Evolutionary conservation across 1,139 yeast genomes (phyloP).

Genomic region (Debaryomyces singareniensis): DNA sequence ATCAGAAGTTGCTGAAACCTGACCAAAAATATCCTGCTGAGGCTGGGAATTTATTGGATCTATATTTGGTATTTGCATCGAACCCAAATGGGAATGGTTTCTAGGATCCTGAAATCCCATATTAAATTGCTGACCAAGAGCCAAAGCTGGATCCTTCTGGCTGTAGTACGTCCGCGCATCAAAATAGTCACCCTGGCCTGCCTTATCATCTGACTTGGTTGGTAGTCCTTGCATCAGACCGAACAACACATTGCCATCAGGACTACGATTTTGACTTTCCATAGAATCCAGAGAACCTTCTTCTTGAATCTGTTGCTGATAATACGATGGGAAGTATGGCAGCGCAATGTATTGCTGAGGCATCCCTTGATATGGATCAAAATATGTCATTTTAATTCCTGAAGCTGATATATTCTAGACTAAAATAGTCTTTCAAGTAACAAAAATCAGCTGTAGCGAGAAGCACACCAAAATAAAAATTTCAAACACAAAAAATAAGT

Average conservation of each 20-base stretch:
- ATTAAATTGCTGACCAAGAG: slow-evolving; percentile 3
- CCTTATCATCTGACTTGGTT: slow-evolving; percentile 6
- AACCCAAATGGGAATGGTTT: slow-evolving; percentile 3
- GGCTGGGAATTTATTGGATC: slow-evolving; percentile 3
- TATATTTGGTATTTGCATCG: slow-evolving; percentile 4
- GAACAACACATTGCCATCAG: slow-evolving; percentile 8
- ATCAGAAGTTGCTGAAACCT: slow-evolving; percentile 5
- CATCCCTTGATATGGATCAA: slow-evolving; percentile 38
- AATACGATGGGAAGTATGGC: slow-evolving; percentile 29
- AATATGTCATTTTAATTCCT: slow-evolving; percentile 32
- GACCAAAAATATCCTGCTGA: slow-evolving; percentile 5
- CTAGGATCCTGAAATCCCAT: slow-evolving; percentile 1
- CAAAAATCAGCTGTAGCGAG: no score
- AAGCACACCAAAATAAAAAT: no score
- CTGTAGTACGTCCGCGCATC: slow-evolving; percentile 8
- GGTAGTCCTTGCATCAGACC: not conserved
- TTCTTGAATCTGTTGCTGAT: slow-evolving; percentile 15
- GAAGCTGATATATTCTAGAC: no score
- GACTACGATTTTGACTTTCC: slow-evolving; percentile 6
- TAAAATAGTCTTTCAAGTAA: no score
- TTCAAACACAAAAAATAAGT: no score
- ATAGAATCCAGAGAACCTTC: slow-evolving; percentile 5
- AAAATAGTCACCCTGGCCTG: slow-evolving; percentile 15
- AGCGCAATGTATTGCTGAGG: slow-evolving; percentile 35
- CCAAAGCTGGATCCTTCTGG: not conserved